Conservation (phyloP, 2,329 filamentous ascomycete species). For the Mycosphaerelloides madeirae region DNA sequence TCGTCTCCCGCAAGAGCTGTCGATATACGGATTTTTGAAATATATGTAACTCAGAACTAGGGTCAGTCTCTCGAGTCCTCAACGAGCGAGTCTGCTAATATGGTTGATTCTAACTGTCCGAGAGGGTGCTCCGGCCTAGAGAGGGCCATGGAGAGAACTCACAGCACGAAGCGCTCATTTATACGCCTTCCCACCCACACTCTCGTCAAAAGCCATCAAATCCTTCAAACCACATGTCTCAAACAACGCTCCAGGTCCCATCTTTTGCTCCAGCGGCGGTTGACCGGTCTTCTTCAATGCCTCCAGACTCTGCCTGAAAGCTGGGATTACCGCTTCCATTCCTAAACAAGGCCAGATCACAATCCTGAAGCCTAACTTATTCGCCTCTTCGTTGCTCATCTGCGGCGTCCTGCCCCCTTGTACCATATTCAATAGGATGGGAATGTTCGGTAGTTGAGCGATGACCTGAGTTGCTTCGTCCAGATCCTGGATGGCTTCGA, state of each 20-base stretch:
- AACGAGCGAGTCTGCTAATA: too few species aligned
- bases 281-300: slow-evolving; percentile 38
- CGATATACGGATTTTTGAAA: too few species aligned
- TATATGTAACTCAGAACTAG: too few species aligned
- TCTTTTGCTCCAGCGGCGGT: slow-evolving; percentile 30
- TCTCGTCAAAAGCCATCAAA: slow-evolving; percentile 47
- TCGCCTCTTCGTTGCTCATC: slow-evolving; percentile 50
- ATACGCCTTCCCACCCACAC: slow-evolving; percentile 39
- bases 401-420: slow-evolving; percentile 53
- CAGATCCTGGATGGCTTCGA: slow-evolving; percentile 53
- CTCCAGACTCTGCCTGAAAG: slow-evolving; percentile 24
- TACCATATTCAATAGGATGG: slow-evolving; percentile 55
- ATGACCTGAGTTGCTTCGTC: slow-evolving; percentile 50
- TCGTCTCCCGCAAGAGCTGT: too few species aligned
- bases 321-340: slow-evolving; percentile 42
- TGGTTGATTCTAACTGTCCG: too few species aligned
- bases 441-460: slow-evolving; percentile 46
- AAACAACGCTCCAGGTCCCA: slow-evolving; percentile 48
- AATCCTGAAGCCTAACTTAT: slow-evolving; percentile 54
- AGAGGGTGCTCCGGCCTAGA: too few species aligned
- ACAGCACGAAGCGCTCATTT: slow-evolving; percentile 4
- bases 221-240: slow-evolving; percentile 51
- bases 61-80: too few species aligned
- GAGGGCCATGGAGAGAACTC: too few species aligned
- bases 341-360: slow-evolving; percentile 54